Percentiles rank a stretch among this genome's conserved stretches.
These are phyloP conservation scores for Caloboletus firmus DNA, from an alignment of 1,284 basidiomycete genomes.

Conservation along the genomic window DNA sequence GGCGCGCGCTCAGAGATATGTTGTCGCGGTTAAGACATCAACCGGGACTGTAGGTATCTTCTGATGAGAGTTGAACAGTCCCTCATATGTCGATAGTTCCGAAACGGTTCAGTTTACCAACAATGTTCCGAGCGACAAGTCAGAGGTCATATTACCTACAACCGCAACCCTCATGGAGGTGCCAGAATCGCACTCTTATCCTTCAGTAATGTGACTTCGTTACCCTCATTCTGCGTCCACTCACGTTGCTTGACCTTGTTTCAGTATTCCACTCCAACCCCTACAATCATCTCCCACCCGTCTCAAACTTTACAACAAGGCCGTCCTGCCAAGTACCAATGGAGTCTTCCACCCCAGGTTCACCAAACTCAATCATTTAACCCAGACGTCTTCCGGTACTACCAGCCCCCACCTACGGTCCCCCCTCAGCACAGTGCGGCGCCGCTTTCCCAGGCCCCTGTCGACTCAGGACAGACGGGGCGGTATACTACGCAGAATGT, in stretches of 20 bases:
- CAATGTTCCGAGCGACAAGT: conserved; percentile 6
- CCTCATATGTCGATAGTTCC: conserved; percentile 14
- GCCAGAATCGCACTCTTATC: conserved; percentile 18
- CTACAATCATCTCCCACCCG: not conserved
- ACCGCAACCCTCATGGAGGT: conserved; percentile 35
- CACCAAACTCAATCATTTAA: conserved; percentile 7
- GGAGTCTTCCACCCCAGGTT: conserved; percentile 1
- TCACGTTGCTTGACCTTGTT: conserved; percentile 7
- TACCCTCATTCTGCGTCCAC: not conserved
- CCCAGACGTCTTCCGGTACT: conserved; percentile 4
- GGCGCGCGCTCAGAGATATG: conserved; percentile 13
- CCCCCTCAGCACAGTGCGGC: not conserved
- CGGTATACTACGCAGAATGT: conserved; percentile 16
- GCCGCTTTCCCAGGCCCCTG: conserved; percentile 3
- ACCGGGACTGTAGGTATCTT: conserved; percentile 17
- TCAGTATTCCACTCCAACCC: conserved; percentile 12
- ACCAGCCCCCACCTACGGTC: conserved; percentile 1
- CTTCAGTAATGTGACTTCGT: conserved; percentile 17
- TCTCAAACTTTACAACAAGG: conserved; percentile 11
- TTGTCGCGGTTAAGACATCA: conserved; percentile 22
- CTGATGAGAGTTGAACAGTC: not conserved
- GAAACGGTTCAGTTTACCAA: conserved; percentile 15
- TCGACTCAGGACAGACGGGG: conserved; percentile 5
- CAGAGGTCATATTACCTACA: conserved; percentile 29
- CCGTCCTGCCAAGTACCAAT: not conserved